Base-by-base conservation (phyloP, 306 rosid species). In the Casuarina cunninghamiana region DNA sequence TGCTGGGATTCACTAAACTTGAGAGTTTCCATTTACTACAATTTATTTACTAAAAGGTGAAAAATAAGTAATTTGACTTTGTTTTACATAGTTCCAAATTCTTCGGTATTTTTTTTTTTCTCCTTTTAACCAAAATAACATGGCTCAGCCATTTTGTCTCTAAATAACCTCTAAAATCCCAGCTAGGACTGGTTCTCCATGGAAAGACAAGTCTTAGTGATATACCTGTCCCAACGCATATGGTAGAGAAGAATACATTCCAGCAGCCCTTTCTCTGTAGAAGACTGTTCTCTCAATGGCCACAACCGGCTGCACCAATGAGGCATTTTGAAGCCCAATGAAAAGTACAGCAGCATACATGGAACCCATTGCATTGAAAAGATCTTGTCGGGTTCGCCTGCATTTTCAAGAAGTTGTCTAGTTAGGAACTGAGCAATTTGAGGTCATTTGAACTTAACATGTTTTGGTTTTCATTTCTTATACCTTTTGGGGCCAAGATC, bases 191-290 rank as follows among this genome's bases (percentile, higher is more conserved):
- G 11, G 50, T 7, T 46, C 50, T 7, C 50, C 10, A 9, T 19
- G 39, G 32, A 37, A 9, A 35, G 50, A 26, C 11, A 21, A 15
- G 58, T 1, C 32, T 26, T 0, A 26, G 7, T 48, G 51, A 32
- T 3, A 3, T 81, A 89, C 96, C 91, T 89, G 93, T 78, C 88
- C 97, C 72, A 91, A 85, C 60, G 98, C 97, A 62, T 93, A 93
- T 10, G 98, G 93, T 72, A 93, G 84, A 63, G 96, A 90, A 21
- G 93, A 91, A 82, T 92, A 90, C 95, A 93, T 90, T 81, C 97
- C 96, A 51, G 97, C 97, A 57, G 96, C 97, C 81, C 86, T 88
- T 84, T 93, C 98, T 80, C 98, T 87, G 60, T 91, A 91, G 78
- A 90, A 93, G 19, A 93, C 97, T 9, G 92, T 87, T 88, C 98